Base-by-base conservation (phyloP, 1,139 yeast species). In the Blastobotrys raffinosifermentans region DNA sequence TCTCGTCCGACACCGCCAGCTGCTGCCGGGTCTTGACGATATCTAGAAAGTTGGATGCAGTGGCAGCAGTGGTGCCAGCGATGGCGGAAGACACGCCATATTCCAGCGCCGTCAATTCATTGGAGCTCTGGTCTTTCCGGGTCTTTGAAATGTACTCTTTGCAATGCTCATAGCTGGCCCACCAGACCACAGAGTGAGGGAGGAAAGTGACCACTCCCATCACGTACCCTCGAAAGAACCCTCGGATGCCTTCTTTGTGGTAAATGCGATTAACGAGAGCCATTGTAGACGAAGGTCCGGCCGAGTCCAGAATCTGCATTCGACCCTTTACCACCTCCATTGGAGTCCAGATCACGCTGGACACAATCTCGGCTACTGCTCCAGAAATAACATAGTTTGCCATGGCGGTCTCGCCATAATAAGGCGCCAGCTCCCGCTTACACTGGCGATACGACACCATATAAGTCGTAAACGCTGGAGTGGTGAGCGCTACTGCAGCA, bases 251-350 rank as follows among this genome's bases (percentile, higher is more conserved):
- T 37, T 65, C 69, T n/a, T 46, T 38, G 10, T 34, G 36, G 38
- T 56, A 56, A 9, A 66, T 63, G 16, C 45, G 35, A 6, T 45
- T 39, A 10, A 62, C 37, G 16, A 61, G 45, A 15, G 43, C 37
- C 25, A 41, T 8, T 3, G 63, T 50, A 13, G 50, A 39, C 4
- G 47, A 37, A 10, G 38, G 39, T 10, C 35, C 36, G 20, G 35
- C 32, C 8, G 44, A 41, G 21, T 50, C 48, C 22, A 55, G 50
- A 19, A 66, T 60, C 47, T 66, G 71, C 58, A 63, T 56, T 13
- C 69, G 54, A 29, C 70, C 71, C 47, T 66, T 66, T 35, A 66
- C 47, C 7, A 66, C 70, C 48, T 66, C 71, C 62, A 67, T 64
- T 2, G 71, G 71, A 10, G 71, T 66, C 69, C 70, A 67, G n/a